Conservation (phyloP, 2,329 filamentous ascomycete species). For the Colletotrichum graminicola region DNA sequence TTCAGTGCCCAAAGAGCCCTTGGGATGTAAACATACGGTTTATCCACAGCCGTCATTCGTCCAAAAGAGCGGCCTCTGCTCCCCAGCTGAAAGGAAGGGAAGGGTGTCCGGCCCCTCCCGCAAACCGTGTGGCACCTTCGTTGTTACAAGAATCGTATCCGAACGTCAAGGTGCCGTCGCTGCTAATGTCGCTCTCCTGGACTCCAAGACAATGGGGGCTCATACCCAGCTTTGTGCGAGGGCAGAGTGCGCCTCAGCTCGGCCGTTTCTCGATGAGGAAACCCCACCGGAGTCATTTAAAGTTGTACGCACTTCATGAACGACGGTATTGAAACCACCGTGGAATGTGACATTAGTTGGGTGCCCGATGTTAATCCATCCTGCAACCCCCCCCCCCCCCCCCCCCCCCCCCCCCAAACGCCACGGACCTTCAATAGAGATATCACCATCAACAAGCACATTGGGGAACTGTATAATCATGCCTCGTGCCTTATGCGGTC, state of each 20-base stretch:
- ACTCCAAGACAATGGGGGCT: background rate
- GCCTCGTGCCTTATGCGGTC: background rate
- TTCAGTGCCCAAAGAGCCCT: background rate
- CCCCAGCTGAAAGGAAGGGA: background rate
- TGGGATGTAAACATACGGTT: no score
- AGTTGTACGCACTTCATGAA: background rate
- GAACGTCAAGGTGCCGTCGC: background rate
- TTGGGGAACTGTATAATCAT: background rate
- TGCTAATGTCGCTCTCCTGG: background rate
- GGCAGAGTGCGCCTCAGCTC: background rate
- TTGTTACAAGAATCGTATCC: no score
- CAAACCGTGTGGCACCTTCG: background rate
- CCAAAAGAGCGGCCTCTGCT: background rate
- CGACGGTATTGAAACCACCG: background rate
- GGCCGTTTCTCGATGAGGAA: background rate
- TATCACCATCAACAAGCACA: background rate
- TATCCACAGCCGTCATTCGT: background rate
- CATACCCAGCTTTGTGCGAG: background rate
- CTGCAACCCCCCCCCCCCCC: background rate
- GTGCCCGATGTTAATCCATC: background rate
- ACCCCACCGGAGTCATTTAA: no score
- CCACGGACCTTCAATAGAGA: background rate
- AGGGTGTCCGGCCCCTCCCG: background rate
- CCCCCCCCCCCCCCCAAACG: no score
- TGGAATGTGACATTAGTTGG: background rate